These are phyloP conservation scores for Yarrowia galli DNA, from an alignment of 1,139 yeast genomes.

Conservation along the genomic window DNA sequence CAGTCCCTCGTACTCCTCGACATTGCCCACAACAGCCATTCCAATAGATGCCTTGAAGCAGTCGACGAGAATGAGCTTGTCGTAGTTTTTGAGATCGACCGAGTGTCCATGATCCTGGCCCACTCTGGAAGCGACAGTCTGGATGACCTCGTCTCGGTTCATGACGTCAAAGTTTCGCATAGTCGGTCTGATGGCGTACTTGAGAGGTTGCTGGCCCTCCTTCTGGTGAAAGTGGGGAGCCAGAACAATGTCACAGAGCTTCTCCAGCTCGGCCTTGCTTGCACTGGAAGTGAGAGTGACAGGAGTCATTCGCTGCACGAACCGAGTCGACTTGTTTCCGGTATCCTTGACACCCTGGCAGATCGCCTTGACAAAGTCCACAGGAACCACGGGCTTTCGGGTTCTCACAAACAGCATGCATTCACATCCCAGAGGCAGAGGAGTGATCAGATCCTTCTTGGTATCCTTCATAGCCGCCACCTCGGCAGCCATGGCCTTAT, in stretches of 20 bases:
- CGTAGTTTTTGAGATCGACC: constrained; percentile 83
- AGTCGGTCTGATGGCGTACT: constrained; percentile 83
- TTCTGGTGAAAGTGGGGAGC: constrained; percentile 69
- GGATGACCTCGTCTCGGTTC: constrained; percentile 72
- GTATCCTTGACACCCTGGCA: constrained; percentile 66
- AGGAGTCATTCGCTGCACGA: constrained; percentile 82
- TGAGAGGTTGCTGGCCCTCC: constrained; percentile 56
- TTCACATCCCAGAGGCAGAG: constrained; percentile 78
- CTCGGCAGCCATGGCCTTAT: constrained; percentile 77
- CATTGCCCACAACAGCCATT: constrained; percentile 58
- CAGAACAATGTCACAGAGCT: constrained; percentile 64
- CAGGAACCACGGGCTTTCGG: constrained; percentile 80
- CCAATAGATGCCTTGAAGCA: constrained; percentile 65
- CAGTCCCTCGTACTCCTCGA: constrained; percentile 59
- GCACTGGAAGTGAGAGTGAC: constrained; percentile 79
- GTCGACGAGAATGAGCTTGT: constrained; percentile 80
- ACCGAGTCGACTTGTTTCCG: constrained; percentile 63
- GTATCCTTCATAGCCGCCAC: constrained; percentile 62
- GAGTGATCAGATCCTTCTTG: constrained; percentile 58
- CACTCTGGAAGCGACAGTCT: constrained; percentile 72
- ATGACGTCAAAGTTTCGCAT: constrained; percentile 79
- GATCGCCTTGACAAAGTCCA: constrained; percentile 64
- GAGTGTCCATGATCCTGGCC: constrained; percentile 74
- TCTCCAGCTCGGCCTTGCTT: constrained; percentile 67
- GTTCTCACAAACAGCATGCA: constrained; percentile 84